Base-by-base conservation (phyloP, 2,329 filamentous ascomycete genomes). In the Aspergillus sp. region DNA sequence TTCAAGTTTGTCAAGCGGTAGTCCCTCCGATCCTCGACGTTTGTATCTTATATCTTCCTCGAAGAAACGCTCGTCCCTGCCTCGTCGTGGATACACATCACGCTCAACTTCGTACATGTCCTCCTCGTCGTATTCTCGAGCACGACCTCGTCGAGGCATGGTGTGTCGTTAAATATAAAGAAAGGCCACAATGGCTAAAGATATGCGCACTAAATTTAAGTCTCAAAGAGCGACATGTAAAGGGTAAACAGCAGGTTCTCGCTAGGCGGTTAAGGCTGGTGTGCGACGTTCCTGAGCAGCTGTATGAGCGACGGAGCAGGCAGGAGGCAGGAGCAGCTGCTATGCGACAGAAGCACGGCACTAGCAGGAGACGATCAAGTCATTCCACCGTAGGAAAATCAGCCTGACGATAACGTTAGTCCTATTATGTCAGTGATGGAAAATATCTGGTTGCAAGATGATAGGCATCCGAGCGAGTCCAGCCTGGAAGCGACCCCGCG, bases 1-100 rank as follows among this genome's bases (percentile, higher is more conserved):
- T 39, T 76, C 74, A n/a, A 74, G 69, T 30, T 73, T 72, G 68
- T 69, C 85, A 73, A 72, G 82, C 57, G 64, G 78, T 67, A 62
- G 64, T 2, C 67, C 82, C 72, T 64, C 81, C 70, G 70, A 68
- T 39, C 65, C 63, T 28, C 70, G 71, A 38, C 67, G 70, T 43
- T 63, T 64, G 36, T 75, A 58, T 10, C 39, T 65, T 17, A 68
- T 41, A 13, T 75, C 73, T 12, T 72, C 68, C 17, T 74, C 71
- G 28, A 68, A 65, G 19, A 66, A 58, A 4, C 66, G 72, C 17
- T 69, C 70, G n/a, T 66, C 66, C 61, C 67, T 64, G 4, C 63
- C 63, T 21, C 66, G 68, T 50, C 65, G 70, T 23, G 64, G 61
- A 38, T 72, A 66, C 49, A 66, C 59, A 30, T 68, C 69, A 23